These are phyloP conservation scores for Heliosperma pusillum DNA, from an alignment of 148 eudicot species.

Conservation along the genomic window DNA sequence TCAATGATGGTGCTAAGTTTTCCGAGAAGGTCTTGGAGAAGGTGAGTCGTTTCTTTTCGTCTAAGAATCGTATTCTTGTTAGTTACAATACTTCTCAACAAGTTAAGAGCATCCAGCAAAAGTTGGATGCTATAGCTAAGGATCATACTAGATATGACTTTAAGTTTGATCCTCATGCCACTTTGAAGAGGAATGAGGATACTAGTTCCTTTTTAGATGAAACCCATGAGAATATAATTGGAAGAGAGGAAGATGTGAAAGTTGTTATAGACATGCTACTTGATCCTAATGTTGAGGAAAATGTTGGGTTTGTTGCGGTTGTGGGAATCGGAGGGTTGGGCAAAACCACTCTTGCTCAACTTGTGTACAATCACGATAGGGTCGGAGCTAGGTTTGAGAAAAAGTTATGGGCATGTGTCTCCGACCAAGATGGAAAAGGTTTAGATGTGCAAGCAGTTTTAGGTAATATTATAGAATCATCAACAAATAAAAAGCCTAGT, in stretches of 20 bases:
- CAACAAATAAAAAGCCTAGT: neutral
- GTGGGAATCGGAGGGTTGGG: conserved; percentile 8
- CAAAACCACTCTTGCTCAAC: conserved; percentile 7
- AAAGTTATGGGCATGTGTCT: conserved; percentile 4
- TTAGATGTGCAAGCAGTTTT: conserved; percentile 4
- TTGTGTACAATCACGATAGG: neutral
- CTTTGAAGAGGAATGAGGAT: neutral
- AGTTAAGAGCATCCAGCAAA: conserved; percentile 8
- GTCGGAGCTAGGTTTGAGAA: neutral
- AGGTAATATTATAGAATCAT: conserved; percentile 7
- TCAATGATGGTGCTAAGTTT: neutral
- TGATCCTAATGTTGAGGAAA: neutral
- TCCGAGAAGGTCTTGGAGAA: conserved; percentile 5
- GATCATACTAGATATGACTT: neutral
- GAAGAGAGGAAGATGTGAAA: conserved; percentile 1
- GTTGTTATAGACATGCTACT: neutral
- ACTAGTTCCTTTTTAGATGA: conserved; percentile 8
- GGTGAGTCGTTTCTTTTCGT: conserved; percentile 4
- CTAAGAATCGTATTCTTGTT: conserved; percentile 7
- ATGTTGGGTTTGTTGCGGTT: conserved; percentile 1
- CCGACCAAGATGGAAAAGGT: neutral
- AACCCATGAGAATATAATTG: conserved; percentile 1
- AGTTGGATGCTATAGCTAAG: conserved; percentile 5
- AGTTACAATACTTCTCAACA: conserved; percentile 8
- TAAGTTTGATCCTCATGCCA: conserved; percentile 3